These are phyloP conservation scores for Capsicum baccatum DNA, from an alignment of 257 asterid species.

Conservation along the genomic window DNA sequence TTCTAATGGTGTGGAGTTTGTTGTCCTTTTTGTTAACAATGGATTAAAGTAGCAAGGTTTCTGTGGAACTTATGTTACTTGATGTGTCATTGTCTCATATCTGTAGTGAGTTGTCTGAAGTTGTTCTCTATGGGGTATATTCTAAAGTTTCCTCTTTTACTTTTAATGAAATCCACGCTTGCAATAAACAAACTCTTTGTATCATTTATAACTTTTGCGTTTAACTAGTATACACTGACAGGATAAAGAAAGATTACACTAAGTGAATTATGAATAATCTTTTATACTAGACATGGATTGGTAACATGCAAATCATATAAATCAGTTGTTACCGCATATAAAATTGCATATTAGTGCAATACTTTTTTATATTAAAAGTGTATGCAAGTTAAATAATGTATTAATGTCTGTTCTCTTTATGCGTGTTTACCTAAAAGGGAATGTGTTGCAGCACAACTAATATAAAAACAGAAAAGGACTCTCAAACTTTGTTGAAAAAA, in stretches of 20 bases:
- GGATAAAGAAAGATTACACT: not conserved
- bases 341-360: not conserved
- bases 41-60: constrained; percentile 15
- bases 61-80: not conserved
- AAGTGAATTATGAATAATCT: not conserved
- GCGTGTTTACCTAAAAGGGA: not conserved
- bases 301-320: not conserved
- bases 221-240: not conserved
- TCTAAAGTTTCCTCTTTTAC: constrained; percentile 12
- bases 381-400: not conserved
- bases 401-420: not conserved
- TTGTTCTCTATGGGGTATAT: not conserved
- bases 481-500: not conserved
- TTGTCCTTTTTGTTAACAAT: constrained; percentile 21
- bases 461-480: not conserved
- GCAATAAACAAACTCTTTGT: not conserved
- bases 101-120: constrained; percentile 1
- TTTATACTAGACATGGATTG: not conserved
- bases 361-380: not conserved
- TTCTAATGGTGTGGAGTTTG: not conserved
- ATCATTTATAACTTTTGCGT: not conserved
- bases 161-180: not conserved
- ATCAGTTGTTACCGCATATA: not conserved
- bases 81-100: not conserved
- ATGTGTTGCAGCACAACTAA: not conserved